Evolutionary conservation across 2,329 filamentous ascomycete species (phyloP).

Genomic region (Apiospora hydei): DNA sequence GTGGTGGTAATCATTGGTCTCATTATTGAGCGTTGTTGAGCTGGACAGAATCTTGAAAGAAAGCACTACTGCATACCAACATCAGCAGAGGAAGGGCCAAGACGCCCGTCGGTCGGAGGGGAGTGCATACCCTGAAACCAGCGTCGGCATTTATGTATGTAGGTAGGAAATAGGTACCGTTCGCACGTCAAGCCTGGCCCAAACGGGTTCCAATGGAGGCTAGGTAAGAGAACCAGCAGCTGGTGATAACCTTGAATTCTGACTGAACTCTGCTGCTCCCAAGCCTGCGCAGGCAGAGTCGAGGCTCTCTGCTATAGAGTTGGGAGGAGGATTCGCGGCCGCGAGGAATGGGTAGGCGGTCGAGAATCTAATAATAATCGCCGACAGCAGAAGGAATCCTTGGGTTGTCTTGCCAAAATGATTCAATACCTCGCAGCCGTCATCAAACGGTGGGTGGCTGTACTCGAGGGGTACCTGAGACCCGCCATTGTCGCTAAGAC

Average conservation of each 20-base stretch:
- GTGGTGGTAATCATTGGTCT: not conserved
- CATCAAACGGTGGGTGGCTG: slow-evolving; percentile 20
- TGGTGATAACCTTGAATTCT: not conserved
- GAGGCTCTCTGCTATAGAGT: not conserved
- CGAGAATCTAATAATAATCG: slow-evolving; percentile 22
- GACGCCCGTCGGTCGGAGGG: not conserved
- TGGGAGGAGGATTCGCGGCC: not conserved
- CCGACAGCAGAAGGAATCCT: slow-evolving; percentile 8
- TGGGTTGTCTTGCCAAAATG: slow-evolving; percentile 19
- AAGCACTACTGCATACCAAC: not conserved
- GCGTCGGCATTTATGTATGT: not conserved
- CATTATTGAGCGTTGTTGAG: not conserved
- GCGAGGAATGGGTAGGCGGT: slow-evolving; percentile 7
- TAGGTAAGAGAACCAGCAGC: not conserved
- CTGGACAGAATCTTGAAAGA: slow-evolving; percentile 4
- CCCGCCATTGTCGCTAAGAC: slow-evolving; percentile 22
- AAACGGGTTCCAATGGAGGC: not conserved
- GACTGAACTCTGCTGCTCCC: not conserved
- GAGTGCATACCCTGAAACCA: slow-evolving; percentile 17
- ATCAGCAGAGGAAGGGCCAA: not conserved
- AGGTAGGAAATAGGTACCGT: not conserved
- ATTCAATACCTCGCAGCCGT: not conserved
- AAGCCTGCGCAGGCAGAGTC: not conserved
- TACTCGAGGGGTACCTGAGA: slow-evolving; percentile 25
- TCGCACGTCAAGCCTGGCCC: slow-evolving; percentile 3